Base-by-base conservation (phyloP, 176 grass and related monocot genomes). In the Alloteropsis semialata region DNA sequence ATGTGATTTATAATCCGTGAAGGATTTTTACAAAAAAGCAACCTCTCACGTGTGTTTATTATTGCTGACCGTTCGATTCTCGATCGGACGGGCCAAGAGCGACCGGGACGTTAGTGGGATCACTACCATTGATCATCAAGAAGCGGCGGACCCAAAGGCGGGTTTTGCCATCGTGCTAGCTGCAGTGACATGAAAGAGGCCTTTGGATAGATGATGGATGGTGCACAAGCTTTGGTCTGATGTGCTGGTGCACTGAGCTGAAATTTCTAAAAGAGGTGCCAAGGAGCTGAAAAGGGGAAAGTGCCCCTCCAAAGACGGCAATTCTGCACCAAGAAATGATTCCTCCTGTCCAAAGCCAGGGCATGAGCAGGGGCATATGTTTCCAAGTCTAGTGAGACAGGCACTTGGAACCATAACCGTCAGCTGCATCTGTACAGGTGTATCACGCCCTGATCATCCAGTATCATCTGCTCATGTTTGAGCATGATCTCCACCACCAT, bases 331-430 rank as follows among this genome's bases (percentile, higher is more conserved):
- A 10, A 49, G 29, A 82, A 68, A 74, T 22, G 84, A 90, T 90
- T 83, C 88, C 66, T 60, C 65, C 58, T 86, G 79, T 83, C 88
- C 37, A 82, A 86, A 82, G 83, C 11, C 6, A 9, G 39, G 24
- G 54, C 77, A 66, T 27, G 58, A 49, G 21, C 61, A 34, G 14
- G 12, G 29, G 42, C 65, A 70, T 62, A 16, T 63, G 8, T 65
- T 39, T 67, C 87, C 45, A 56, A 12, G 34, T 56, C 33, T 58
- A 78, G 83, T 24, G 78, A 89, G 78, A 82, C 72, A 46, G 72
- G 45, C 83, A 77, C 60, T 65, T n/a, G 45, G 65, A 83, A 83
- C 54, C 30, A 81, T 81, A 86, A 66, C 72, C 41, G 61, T 72
- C 8, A 27, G 22, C 41, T 44, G 66, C 66, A 45, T n/a, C n/a